Conservation (phyloP, 192 early-diverging fungal species). For the Coemansia sp. region DNA sequence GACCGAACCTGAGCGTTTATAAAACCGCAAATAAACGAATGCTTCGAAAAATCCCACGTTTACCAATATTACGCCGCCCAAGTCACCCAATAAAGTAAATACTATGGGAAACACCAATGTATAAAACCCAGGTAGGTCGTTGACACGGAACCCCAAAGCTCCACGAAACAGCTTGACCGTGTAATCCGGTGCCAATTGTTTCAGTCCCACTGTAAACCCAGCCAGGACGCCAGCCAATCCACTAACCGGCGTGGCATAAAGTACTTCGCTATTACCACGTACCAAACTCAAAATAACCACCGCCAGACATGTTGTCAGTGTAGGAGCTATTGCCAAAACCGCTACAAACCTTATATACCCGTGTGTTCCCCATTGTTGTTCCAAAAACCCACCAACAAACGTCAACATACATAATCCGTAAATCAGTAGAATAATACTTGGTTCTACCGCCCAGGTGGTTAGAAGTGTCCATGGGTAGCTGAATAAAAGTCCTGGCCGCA, state of each 20-base stretch:
- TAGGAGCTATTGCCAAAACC: slow-evolving; percentile 53
- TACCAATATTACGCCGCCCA: slow-evolving; percentile 65
- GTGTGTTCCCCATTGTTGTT: slow-evolving; percentile 78
- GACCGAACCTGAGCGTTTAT: slow-evolving; percentile 74
- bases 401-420: slow-evolving; percentile 27
- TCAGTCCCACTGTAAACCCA: slow-evolving; percentile 84
- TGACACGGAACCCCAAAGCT: slow-evolving; percentile 65
- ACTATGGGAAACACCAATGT: slow-evolving; percentile 46
- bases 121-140: slow-evolving; percentile 44
- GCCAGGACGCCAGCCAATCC: slow-evolving; percentile 73
- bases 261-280: slow-evolving; percentile 5
- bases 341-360: slow-evolving; percentile 72
- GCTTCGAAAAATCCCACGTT: slow-evolving; percentile 71
- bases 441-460: slow-evolving; percentile 39
- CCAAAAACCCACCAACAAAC: slow-evolving; percentile 74
- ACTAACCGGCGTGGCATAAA: slow-evolving; percentile 53
- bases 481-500: slow-evolving; percentile 33
- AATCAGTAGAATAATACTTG: slow-evolving; percentile 29
- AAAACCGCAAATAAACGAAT: slow-evolving; percentile 88
- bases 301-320: slow-evolving; percentile 42
- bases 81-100: slow-evolving; percentile 25
- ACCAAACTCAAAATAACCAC: slow-evolving; percentile 19
- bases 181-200: slow-evolving; percentile 90
- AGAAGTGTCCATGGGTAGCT: slow-evolving; percentile 53
- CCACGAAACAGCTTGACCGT: slow-evolving; percentile 65